Percentiles rank a stretch among this genome's conserved stretches.
These are phyloP conservation scores for Rubia yunnanensis DNA, from an alignment of 257 asterid species.

Conservation along the genomic window DNA sequence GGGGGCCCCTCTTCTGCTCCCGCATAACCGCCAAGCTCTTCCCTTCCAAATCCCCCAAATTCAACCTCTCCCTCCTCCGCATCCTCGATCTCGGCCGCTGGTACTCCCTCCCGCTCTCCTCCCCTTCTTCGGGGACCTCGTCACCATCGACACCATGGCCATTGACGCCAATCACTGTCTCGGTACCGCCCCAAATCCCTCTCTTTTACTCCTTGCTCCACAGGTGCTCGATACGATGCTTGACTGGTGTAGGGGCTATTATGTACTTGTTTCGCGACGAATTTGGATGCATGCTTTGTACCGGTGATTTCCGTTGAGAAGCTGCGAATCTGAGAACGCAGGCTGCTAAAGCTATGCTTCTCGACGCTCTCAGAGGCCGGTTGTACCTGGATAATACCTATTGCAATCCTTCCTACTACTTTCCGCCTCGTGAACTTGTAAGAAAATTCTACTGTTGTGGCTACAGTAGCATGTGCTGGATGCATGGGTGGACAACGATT, in stretches of 20 bases:
- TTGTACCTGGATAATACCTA: conserved; percentile 69
- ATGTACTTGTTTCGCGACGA: conserved; percentile 89
- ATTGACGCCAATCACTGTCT: conserved; percentile 82
- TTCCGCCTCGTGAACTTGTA: conserved; percentile 75
- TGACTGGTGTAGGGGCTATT: conserved; percentile 46
- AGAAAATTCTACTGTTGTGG: too few species aligned
- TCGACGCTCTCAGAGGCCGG: conserved; percentile 54
- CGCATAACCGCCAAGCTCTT: conserved; percentile 57
- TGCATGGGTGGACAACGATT: too few species aligned
- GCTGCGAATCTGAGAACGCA: conserved; percentile 23
- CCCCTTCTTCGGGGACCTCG: conserved; percentile 39
- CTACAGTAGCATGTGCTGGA: too few species aligned
- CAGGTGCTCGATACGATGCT: conserved; percentile 25
- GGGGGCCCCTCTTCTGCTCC: conserved; percentile 78
- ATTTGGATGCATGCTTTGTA: conserved; percentile 62
- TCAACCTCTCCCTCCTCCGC: conserved; percentile 65
- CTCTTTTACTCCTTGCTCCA: not conserved
- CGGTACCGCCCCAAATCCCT: conserved; percentile 18
- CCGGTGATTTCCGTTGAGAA: conserved; percentile 96
- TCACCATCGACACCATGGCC: conserved; percentile 42
- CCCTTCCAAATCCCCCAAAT: conserved; percentile 56
- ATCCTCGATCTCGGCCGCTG: conserved; percentile 54
- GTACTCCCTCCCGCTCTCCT: conserved; percentile 41
- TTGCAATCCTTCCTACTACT: conserved; percentile 58
- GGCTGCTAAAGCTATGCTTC: conserved; percentile 49